These are phyloP conservation scores for Prunus salicina DNA, from an alignment of 306 rosid species.

Conservation along the genomic window DNA sequence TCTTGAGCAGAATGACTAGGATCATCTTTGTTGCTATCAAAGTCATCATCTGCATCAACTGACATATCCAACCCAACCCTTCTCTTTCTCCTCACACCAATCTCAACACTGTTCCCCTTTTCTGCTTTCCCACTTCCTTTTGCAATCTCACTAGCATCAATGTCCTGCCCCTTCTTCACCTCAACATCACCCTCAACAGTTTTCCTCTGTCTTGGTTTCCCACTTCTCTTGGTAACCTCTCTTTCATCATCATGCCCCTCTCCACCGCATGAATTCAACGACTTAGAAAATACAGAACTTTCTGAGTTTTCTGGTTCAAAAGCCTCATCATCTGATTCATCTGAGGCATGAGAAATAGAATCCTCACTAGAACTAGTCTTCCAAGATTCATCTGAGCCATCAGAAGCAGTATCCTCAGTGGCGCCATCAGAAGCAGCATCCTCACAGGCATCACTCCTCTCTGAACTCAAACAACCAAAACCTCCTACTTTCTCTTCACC, in stretches of 20 bases:
- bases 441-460: background rate
- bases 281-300: background rate
- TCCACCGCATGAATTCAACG: background rate
- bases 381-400: background rate
- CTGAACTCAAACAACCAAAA: no score
- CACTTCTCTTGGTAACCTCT: background rate
- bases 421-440: background rate
- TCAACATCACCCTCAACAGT: background rate
- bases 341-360: no score
- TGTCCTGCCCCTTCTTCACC: background rate
- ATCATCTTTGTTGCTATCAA: background rate
- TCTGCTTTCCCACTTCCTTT: slow-evolving; percentile 1
- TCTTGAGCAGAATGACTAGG: background rate
- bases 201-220: background rate
- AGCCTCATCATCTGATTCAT: background rate
- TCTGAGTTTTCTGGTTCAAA: background rate
- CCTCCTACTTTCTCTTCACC: slow-evolving; percentile 8
- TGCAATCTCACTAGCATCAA: background rate
- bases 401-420: background rate
- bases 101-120: background rate
- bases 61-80: slow-evolving; percentile 20
- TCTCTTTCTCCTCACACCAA: slow-evolving; percentile 24
- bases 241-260: background rate
- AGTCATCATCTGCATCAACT: background rate
- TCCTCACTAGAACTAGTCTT: background rate